A percentile compares a stretch with the other conserved stretches of the same genome.
These are phyloP conservation scores for Cystoisospora suis DNA, from an alignment of 169 alveolate genomes.

Conservation along the genomic window DNA sequence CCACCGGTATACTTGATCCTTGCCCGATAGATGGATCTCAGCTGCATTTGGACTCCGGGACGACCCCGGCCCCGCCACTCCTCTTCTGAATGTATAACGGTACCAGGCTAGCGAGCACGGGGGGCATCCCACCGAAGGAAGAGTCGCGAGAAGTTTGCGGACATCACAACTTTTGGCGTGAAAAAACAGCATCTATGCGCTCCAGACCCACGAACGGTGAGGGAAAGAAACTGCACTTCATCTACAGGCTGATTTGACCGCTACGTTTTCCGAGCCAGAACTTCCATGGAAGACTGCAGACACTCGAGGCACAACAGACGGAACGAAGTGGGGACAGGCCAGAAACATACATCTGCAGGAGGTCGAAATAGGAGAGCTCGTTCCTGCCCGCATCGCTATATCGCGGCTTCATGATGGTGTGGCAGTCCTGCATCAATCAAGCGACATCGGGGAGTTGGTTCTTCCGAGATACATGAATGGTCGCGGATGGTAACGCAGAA, in stretches of 20 bases:
- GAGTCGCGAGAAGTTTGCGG: no score
- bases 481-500: no score
- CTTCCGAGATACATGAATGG: no score
- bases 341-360: not conserved
- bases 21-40: no score
- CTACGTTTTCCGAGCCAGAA: not conserved
- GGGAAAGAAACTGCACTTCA: not conserved
- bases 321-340: not conserved
- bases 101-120: no score
- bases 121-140: no score
- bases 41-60: no score
- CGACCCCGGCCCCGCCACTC: no score
- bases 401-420: not conserved
- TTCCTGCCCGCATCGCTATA: not conserved
- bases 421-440: not conserved
- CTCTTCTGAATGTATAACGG: no score
- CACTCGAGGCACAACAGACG: not conserved
- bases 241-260: not conserved
- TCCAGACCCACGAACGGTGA: not conserved
- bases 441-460: no score
- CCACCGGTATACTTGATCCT: no score
- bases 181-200: not conserved
- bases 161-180: not conserved
- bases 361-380: slow-evolving; percentile 13
- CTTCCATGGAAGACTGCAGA: not conserved